These are phyloP conservation scores for Calycina marina DNA, from an alignment of 2,329 filamentous ascomycete genomes.

Conservation along the genomic window DNA sequence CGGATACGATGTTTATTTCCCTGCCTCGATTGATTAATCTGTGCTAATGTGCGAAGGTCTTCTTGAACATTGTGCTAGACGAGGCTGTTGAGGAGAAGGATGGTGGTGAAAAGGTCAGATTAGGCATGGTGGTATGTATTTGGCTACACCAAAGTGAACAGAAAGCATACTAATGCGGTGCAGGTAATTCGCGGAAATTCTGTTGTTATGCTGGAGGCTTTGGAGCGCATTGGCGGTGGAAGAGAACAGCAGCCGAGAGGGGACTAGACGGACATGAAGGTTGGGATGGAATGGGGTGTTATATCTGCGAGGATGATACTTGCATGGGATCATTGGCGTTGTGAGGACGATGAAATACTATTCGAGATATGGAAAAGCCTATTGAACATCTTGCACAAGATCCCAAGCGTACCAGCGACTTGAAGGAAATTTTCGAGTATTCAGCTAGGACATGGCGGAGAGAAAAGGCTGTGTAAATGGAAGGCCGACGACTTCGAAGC, in stretches of 20 bases:
- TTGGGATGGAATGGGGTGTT: not conserved
- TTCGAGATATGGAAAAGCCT: constrained; percentile 11
- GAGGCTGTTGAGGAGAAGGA: constrained; percentile 92
- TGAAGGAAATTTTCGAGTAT: no score
- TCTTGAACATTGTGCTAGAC: constrained; percentile 95
- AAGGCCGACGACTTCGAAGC: not conserved
- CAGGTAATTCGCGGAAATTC: constrained; percentile 95
- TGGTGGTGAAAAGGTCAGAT: constrained; percentile 73
- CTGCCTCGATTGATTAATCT: not conserved
- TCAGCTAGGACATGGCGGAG: no score
- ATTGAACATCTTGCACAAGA: constrained; percentile 4
- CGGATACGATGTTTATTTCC: constrained; percentile 71
- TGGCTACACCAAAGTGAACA: not conserved
- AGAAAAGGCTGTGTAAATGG: no score
- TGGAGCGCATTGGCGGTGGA: constrained; percentile 52
- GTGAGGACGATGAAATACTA: constrained; percentile 15
- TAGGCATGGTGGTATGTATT: constrained; percentile 77
- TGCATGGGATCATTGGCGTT: constrained; percentile 9
- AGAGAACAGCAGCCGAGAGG: constrained; percentile 26
- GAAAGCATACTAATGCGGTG: constrained; percentile 11
- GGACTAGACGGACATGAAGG: constrained; percentile 1
- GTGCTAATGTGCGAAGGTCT: constrained; percentile 48
- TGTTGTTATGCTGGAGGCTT: constrained; percentile 89
- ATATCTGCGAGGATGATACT: not conserved
- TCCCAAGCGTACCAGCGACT: no score